Base-by-base conservation (phyloP, 192 early-diverging fungal species). In the Obelidium mucronatum region DNA sequence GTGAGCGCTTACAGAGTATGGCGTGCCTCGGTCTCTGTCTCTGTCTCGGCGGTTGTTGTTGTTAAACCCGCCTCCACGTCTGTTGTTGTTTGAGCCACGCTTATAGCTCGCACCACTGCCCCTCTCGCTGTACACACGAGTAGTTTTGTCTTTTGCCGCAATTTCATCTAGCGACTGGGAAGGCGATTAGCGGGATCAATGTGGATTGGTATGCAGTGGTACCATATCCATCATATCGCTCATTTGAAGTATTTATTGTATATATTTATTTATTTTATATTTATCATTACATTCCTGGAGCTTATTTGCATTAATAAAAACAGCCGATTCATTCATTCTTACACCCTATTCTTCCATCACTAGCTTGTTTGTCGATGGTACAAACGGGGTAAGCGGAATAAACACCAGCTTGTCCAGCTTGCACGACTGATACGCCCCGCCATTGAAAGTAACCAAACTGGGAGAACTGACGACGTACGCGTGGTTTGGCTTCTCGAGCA, bases 391-490 rank as follows among this genome's bases (percentile, higher is more conserved):
- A 13, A 40, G 2, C 2, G 66, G 66, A 36, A 67, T 51, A 26
- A 19, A 51, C n/a, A 67, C 35, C 2, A 52, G 2, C 2, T 26
- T 13, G 44, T 42, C 44, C 1, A 13, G 1, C 44, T 42, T 42
- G 44, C 66, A 67, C 17, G 40, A 51, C 44, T 67, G 66, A 42
- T 51, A 67, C 17, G 66, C 66, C 6, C 44, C 44, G 1, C 30
- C 40, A 4, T 58, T 30, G 4, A 6, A 19, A 19, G 55, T 58
- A 30, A 58, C 55, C 6, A 58, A 6, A 6, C 19, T 30, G n/a
- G 66, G 66, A 2, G 40, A 19, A 26, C 19, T 30, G n/a, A 44
- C 66, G 5, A 11, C 13, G 22, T 54, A 72, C 33, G 39, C n/a
- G 53, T 72, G 52, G 31, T 54, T 54, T 26, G 69, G 54, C 1